Base-by-base conservation (phyloP, 345 rosid species). In the Gossypium rotundifolium region DNA sequence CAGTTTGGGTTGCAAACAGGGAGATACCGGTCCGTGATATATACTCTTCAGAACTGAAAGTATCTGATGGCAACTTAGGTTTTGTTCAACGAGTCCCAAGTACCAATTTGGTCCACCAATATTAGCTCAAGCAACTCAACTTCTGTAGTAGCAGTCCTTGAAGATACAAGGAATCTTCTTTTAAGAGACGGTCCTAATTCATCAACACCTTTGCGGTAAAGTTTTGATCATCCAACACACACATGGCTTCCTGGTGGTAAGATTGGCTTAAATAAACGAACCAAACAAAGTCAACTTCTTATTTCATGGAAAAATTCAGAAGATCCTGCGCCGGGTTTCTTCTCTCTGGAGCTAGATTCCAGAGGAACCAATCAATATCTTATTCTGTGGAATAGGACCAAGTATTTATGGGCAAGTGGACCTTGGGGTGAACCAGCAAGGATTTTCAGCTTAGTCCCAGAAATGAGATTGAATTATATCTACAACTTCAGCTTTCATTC, bases 1-100 rank as follows among this genome's bases (percentile, higher is more conserved):
- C 80, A 1, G 87, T 90, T 27, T 91, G 97, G 98, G 93, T 91
- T 5, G 97, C 98, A 49, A 93, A 93, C 65, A 84, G 97, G 68
- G 89, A 83, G 29, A 75, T n/a, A 12, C 90, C 93, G 4, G 80
- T 91, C 75, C 73, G 78, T 23, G 81, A 88, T 72, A 84, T 63
- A 22, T 40, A 2, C 63, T 77, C 88, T n/a, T 83, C 93, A 0
- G 77, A 72, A 25, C 77, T 91, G 64, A 85, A 76, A 78, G 82
- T 91, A 44, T 87, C 84, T 20, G 46, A 75, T 45, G 96, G 94
- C 13, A 88, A 93, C 78, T 83, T 93, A n/a, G 85, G 88, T 18
- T 18, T 70, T 93, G 63, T 63, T 93, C 52, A 84, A 90, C 3
- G 94, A 82, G 27, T 79, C 84, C 79, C 69, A 76, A 12, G 23